Conservation (phyloP, 345 rosid species). For the Linum tenue region DNA sequence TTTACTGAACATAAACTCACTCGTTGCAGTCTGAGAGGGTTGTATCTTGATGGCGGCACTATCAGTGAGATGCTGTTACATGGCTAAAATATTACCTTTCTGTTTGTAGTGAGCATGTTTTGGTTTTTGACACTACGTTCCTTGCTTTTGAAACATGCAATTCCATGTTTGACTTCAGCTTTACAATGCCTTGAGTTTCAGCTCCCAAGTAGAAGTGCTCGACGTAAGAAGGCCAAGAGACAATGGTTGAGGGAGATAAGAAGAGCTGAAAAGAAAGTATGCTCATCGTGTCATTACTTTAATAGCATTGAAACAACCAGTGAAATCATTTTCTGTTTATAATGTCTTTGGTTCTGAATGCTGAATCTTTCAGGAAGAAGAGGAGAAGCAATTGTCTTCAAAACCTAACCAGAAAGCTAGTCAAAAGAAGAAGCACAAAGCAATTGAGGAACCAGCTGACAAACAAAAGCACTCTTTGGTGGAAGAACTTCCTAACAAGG, state of each 20-base stretch:
- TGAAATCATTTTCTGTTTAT: background rate
- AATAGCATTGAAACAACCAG: background rate
- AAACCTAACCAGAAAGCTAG: background rate
- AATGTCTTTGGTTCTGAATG: background rate
- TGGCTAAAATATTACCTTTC: background rate
- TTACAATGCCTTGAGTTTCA: slow-evolving; percentile 18
- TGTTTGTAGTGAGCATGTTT: no score
- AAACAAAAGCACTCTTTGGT: background rate
- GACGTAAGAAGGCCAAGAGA: slow-evolving; percentile 85
- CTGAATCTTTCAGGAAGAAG: background rate
- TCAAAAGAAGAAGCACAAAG: background rate
- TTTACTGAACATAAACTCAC: background rate
- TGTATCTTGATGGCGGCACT: background rate
- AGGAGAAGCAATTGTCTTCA: background rate
- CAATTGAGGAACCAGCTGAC: background rate
- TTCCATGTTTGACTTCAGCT: slow-evolving; percentile 2
- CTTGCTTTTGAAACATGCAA: background rate
- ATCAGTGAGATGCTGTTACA: background rate
- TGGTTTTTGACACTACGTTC: background rate
- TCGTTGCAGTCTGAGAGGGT: background rate
- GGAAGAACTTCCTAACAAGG: background rate
- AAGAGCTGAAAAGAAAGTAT: slow-evolving; percentile 53
- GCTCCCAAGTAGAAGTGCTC: slow-evolving; percentile 87
- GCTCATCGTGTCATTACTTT: background rate
- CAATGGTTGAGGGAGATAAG: slow-evolving; percentile 58